Conservation (phyloP, 805 yeast genomes). For the Candida ovalis region DNA sequence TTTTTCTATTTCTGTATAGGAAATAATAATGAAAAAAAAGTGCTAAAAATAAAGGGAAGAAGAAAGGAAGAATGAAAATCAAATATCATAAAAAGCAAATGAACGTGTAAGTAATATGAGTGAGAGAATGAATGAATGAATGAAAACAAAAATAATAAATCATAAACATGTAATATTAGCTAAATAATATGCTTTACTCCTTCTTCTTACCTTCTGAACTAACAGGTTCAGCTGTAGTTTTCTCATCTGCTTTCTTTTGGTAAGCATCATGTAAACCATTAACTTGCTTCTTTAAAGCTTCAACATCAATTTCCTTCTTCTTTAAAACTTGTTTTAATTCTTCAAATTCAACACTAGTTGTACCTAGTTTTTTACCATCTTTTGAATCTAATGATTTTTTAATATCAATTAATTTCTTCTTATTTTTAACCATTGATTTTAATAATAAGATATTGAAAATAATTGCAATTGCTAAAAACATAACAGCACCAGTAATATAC, state of each 20-base stretch:
- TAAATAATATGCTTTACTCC: too few species aligned
- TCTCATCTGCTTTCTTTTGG: conserved; percentile 32
- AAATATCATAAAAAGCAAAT: too few species aligned
- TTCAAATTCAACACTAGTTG: conserved; percentile 24
- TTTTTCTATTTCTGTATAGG: too few species aligned
- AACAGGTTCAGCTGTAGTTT: background rate
- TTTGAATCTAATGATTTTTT: conserved; percentile 30
- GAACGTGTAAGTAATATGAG: too few species aligned
- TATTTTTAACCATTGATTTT: conserved; percentile 39
- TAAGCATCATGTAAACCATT: conserved; percentile 39
- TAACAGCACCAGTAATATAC: conserved; percentile 52
- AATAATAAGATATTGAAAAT: conserved; percentile 41
- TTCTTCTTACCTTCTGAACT: background rate
- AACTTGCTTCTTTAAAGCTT: conserved; percentile 41
- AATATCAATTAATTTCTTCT: conserved; percentile 21
- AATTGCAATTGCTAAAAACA: conserved; percentile 44
- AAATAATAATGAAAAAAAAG: too few species aligned
- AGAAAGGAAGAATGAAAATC: too few species aligned
- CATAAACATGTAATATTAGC: background rate
- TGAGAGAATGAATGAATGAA: too few species aligned
- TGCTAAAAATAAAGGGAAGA: too few species aligned
- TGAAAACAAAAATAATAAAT: too few species aligned
- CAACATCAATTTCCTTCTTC: conserved; percentile 20
- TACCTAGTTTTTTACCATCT: conserved; percentile 37
- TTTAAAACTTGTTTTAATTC: conserved; percentile 16